Conservation (phyloP, 73 alveolate genomes). For the Tetrahymena borealis region DNA sequence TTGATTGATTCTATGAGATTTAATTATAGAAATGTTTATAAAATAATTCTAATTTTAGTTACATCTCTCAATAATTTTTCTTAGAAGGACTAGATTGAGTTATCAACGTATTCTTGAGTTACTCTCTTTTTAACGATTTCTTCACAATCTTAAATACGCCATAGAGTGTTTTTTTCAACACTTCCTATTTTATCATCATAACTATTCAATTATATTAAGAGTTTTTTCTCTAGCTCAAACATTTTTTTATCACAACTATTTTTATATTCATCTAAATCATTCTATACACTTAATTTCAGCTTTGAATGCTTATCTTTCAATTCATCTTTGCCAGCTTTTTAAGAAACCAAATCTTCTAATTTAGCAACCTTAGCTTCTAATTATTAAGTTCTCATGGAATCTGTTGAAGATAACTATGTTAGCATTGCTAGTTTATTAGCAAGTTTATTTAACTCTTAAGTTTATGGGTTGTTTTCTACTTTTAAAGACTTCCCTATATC, state of each 20-base stretch:
- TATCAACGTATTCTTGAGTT: background rate
- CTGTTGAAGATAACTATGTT: background rate
- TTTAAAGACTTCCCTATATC: background rate
- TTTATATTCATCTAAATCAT: background rate
- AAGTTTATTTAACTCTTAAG: background rate
- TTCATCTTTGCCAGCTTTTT: background rate
- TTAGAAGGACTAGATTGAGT: background rate
- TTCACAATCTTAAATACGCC: slow-evolving; percentile 3
- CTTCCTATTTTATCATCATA: background rate
- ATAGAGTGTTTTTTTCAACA: background rate
- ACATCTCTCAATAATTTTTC: background rate
- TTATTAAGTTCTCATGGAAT: background rate
- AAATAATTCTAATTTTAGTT: no score
- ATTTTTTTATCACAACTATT: background rate
- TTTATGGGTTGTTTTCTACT: background rate
- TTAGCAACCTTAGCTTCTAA: background rate
- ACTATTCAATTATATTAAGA: background rate
- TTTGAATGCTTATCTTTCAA: background rate
- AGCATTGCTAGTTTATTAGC: background rate
- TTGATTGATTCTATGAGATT: no score
- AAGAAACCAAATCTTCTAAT: background rate
- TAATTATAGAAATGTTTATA: no score
- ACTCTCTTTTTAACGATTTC: background rate
- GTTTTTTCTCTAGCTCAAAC: background rate
- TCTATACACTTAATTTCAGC: background rate